Base-by-base conservation (phyloP, 305 asterid species). In the Plantago coronopus region DNA sequence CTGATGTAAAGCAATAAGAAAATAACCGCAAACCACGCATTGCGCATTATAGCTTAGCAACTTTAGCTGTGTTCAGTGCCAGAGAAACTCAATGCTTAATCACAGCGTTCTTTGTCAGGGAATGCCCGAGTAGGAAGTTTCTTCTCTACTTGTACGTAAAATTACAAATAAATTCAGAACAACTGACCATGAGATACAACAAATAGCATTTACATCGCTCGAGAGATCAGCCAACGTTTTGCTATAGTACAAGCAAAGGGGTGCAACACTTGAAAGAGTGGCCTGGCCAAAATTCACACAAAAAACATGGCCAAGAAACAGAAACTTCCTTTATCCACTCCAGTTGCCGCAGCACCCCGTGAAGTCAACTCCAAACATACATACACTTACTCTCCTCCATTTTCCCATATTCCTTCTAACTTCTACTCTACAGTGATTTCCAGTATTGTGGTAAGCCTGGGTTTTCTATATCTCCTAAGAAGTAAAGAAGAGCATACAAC, bases 401-500 rank as follows among this genome's bases (percentile, higher is more conserved):
- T 19, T 65, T 21, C 11, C 2, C 47, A 29, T 25, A 21, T 48
- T 27, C 23, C n/a, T 48, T 45, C 61, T 48, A 48, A 48, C 59
- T 70, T 66, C 88, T 87, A 83, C 79, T 93, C 96, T 59, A 85
- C 77, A 18, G 97, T 89, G 46, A 93, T 87, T 72, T 89, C 95
- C 64, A 93, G 75, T 62, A 93, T 61, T 7, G 97, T 85, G 20
- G 99, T 93, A 27, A 93, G 90, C 70, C 99, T 76, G 12, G 99
- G 96, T 72, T 76, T 89, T 72, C 83, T 90, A 56, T 94, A 94
- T 68, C 96, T 80, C 73, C 89, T 77, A 20, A 89, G 97, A 57
- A 87, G 94, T 70, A 94, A 65, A 68, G 99, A 94, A 7, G 99
- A 94, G 74, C 99, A 94, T 2, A 94, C 97, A 31, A 94, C 99